Evolutionary conservation across 805 yeast genomes (phyloP), one percentile per base, ranked within the genome.

Genomic region (Candida caryicola): DNA sequence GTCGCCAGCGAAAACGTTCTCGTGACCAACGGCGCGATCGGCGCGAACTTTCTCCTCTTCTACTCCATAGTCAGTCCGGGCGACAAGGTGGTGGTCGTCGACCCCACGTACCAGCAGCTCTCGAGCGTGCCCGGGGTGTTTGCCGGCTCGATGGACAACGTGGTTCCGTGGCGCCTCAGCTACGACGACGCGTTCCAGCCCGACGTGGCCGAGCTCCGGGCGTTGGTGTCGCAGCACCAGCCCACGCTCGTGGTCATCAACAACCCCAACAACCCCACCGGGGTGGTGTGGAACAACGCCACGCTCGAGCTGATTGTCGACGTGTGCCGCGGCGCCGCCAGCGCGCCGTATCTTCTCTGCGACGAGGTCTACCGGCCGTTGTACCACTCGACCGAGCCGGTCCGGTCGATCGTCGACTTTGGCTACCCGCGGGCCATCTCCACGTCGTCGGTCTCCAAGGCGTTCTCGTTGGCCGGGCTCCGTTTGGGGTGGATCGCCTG

Each of bases 301-400:
- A 36, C 51, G 6, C 47, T 76, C 44, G 29, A 42, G 6, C 49
- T 58, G 59, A 66, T 59, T 59, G 71, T 51, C 6, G 57, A 52
- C 3, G 40, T 74, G 18, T 74, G 79, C 29, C 36, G 49, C 19
- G 33, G 48, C 12, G 25, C 25, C 7, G 29, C 40, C 12, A 40
- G 53, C 13, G 63, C 55, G 29, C 57, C 61, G 6, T 65, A 65
- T 33, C 39, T 76, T 7, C 50, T 73, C 33, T 65, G 73, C 31
- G 81, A 76, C 51, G 81, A 76, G 45, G 81, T 76, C 5, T 76
- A 76, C 48, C 55, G 79, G 7, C 81, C 81, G 8, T 55, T 76
- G 35, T 73, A 60, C 50, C 78, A 75, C 50, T 59, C 69, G 4
- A 44, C 29, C 3, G 51, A 36, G 12, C 31, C 23, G 2, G 75